These are phyloP conservation scores for Penicillium sp. DNA, from an alignment of 2,329 filamentous ascomycete species.

Conservation along the genomic window DNA sequence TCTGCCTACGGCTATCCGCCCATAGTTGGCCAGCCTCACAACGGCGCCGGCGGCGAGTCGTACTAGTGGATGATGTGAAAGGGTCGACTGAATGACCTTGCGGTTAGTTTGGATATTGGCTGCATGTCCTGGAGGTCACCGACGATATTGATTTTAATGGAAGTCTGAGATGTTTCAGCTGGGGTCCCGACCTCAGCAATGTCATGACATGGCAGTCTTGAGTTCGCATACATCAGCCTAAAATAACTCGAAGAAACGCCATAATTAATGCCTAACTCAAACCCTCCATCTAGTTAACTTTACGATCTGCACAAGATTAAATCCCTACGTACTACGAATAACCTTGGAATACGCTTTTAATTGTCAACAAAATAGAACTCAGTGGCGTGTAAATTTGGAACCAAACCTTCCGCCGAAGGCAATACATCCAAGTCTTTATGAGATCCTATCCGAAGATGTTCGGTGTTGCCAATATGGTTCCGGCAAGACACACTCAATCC, in stretches of 20 bases:
- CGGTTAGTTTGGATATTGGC: not conserved
- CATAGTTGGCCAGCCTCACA: conserved; percentile 47
- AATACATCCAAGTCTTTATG: conserved; percentile 40
- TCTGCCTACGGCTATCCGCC: conserved; percentile 46
- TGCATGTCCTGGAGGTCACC: not conserved
- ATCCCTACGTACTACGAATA: conserved; percentile 48
- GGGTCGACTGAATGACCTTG: not conserved
- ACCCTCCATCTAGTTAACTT: not conserved
- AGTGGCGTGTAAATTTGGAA: conserved; percentile 46
- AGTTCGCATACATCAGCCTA: not conserved
- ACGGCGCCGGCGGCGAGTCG: conserved; percentile 45
- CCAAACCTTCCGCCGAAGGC: conserved; percentile 46
- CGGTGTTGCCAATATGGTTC: conserved; percentile 30
- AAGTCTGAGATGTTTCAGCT: not conserved
- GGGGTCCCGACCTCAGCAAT: not conserved
- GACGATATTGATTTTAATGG: not conserved
- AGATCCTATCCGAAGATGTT: conserved; percentile 34
- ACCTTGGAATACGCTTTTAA: conserved; percentile 41
- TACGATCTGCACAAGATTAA: no score
- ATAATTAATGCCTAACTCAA: not conserved
- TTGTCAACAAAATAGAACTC: not conserved
- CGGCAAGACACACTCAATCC: conserved; percentile 13
- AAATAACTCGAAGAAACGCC: not conserved
- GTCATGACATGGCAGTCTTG: not conserved
- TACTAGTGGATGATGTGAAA: conserved; percentile 28